Evolutionary conservation across 768 basidiomycete genomes (phyloP).

Genomic region (Crassisporium funariophilum): DNA sequence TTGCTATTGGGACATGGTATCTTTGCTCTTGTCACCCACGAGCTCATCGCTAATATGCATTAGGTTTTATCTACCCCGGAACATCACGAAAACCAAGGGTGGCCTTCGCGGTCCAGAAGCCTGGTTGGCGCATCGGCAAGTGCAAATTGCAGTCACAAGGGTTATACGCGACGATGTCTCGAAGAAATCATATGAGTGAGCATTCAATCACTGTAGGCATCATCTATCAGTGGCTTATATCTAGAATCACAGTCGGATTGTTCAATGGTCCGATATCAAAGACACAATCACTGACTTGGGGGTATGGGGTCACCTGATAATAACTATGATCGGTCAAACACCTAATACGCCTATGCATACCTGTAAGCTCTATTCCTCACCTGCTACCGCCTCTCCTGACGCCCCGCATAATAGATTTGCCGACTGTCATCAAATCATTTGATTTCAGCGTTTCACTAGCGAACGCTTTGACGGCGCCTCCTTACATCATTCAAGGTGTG

Average conservation of each 20-base stretch:
- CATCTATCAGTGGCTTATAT: neutral
- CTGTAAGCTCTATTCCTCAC: constrained; percentile 23
- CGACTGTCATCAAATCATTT: constrained; percentile 41
- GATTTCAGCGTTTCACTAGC: constrained; percentile 38
- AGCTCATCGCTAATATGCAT: neutral
- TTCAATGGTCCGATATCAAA: constrained; percentile 36
- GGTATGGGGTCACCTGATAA: constrained; percentile 36
- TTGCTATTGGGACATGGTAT: constrained; percentile 36
- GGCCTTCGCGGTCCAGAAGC: constrained; percentile 34
- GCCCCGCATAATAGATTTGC: constrained; percentile 29
- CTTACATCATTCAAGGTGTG: constrained; percentile 37
- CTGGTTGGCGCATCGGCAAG: constrained; percentile 37
- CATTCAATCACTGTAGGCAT: neutral
- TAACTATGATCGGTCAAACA: constrained; percentile 38
- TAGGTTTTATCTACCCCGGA: constrained; percentile 41
- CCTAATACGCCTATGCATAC: constrained; percentile 38
- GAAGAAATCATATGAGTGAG: constrained; percentile 40
- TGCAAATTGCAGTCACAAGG: constrained; percentile 37
- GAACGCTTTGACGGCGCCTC: constrained; percentile 40
- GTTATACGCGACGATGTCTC: constrained; percentile 40
- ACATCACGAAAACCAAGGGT: constrained; percentile 29
- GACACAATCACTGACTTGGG: constrained; percentile 39
- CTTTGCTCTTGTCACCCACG: neutral
- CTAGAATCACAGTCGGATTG: constrained; percentile 27
- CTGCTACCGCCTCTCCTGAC: too few species aligned